phyloP scores from a whole-genome alignment of 345 rosid species.

The Eucalyptus regnans region DNA sequence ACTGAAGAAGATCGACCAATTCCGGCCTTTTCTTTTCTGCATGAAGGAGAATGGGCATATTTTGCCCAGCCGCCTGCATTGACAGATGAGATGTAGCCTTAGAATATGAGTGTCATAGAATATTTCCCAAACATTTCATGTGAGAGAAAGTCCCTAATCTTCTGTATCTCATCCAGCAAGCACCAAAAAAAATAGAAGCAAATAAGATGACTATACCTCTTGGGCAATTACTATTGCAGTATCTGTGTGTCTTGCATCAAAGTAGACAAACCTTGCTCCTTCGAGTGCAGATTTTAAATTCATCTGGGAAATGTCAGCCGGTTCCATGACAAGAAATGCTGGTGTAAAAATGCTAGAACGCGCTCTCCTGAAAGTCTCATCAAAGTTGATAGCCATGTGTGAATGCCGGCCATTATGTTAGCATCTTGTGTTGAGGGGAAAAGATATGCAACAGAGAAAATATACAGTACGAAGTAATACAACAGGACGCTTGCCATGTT shows the following conservation, averaged over 20 bases:
- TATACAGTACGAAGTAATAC: neutral
- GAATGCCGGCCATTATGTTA: neutral
- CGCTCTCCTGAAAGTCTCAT: constrained; percentile 47
- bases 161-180: neutral
- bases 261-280: constrained; percentile 51
- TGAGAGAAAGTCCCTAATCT: neutral
- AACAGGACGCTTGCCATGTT: neutral
- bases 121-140: neutral
- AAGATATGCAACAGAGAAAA: neutral
- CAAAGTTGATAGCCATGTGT: neutral
- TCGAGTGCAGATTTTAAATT: constrained; percentile 42
- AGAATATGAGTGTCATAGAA: neutral
- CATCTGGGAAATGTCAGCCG: constrained; percentile 41
- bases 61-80: constrained; percentile 52
- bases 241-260: constrained; percentile 60
- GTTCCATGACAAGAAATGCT: constrained; percentile 59
- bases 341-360: constrained; percentile 92
- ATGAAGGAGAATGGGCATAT: constrained; percentile 73
- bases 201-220: constrained; percentile 38
- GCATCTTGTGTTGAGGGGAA: neutral
- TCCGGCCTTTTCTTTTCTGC: constrained; percentile 74
- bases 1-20: constrained; percentile 52
- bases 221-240: constrained; percentile 51
- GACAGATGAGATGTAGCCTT: neutral
- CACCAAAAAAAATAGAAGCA: neutral